Evolutionary conservation across 1,284 basidiomycete species (phyloP), one percentile per base, ranked within the genome.

Genomic region (Porodaedalea pini): DNA sequence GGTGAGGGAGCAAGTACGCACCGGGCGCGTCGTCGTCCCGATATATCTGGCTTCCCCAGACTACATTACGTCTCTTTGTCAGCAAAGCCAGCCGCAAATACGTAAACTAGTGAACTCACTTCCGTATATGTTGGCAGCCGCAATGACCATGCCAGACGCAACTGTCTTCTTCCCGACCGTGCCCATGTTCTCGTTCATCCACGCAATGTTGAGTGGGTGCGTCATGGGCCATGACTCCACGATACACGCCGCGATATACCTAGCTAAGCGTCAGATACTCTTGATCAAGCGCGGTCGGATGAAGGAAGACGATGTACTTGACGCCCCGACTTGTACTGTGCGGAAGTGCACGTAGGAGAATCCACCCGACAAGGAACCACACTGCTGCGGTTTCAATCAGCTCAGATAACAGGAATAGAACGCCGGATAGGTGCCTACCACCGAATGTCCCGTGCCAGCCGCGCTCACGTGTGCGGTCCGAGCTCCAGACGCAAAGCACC

Each of bases 141-240:
- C 70, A 32, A 73, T 72, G 6, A 73, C 66, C 13, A 68, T 58
- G 0, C 72, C 72, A 23, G 70, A 71, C 0, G 69, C 71, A 3
- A 73, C 65, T 6, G 70, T 73, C 31, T 68, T 61, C 58, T 70
- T 72, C 13, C 70, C 70, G 25, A 70, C 59, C 50, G 68, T 70
- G 61, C 70, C 71, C 5, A 70, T 73, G 51, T 74, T 74, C 54
- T 74, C 71, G 0, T 70, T 68, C 67, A 74, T 72, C 72, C 72
- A 74, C 0, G 71, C 72, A 43, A 74, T 71, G 47, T 73, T 74
- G 25, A 74, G 61, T 3, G 72, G 72, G 57, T 74, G 72, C 1
- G 69, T 72, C 29, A 67, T 70, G 3, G 72, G 72, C 71, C 71
- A 74, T 4, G 69, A 70, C 7, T 71, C 69, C 0, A 73, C 67